These are phyloP conservation scores for Verticillium klebahnii DNA, from an alignment of 2,329 filamentous ascomycete genomes.

Conservation along the genomic window DNA sequence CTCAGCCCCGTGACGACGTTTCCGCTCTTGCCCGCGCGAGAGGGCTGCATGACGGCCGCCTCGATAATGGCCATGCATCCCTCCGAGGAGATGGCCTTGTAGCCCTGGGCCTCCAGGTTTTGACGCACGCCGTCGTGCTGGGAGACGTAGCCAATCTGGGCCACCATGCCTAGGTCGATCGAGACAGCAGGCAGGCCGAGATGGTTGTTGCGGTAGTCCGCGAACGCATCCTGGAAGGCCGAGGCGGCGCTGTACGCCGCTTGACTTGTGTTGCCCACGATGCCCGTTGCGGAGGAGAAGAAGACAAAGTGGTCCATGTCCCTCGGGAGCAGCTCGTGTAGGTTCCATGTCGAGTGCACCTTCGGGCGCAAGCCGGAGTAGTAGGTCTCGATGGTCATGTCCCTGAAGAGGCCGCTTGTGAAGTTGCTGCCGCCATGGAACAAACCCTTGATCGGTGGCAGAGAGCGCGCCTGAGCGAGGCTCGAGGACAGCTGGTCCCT, in stretches of 20 bases:
- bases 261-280: slow-evolving; percentile 28
- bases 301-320: slow-evolving; percentile 30
- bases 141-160: slow-evolving; percentile 44
- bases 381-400: not conserved
- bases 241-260: slow-evolving; percentile 40
- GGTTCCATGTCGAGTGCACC: slow-evolving; percentile 22
- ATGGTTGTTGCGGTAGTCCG: slow-evolving; percentile 28
- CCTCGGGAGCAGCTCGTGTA: slow-evolving; percentile 23
- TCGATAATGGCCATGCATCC: slow-evolving; percentile 16
- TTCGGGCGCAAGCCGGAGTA: slow-evolving; percentile 22
- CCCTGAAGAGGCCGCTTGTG: slow-evolving; percentile 8
- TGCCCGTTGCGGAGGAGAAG: slow-evolving; percentile 22
- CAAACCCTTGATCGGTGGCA: slow-evolving; percentile 10
- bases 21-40: slow-evolving; percentile 4
- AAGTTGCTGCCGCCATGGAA: slow-evolving; percentile 16
- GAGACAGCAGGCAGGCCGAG: slow-evolving; percentile 38
- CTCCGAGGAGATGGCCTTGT: slow-evolving; percentile 12
- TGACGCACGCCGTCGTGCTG: slow-evolving; percentile 30
- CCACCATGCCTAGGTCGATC: slow-evolving; percentile 49
- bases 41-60: slow-evolving; percentile 20
- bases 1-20: not conserved
- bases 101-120: slow-evolving; percentile 10
- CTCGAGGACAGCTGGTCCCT: not conserved
- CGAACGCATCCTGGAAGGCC: slow-evolving; percentile 35
- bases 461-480: not conserved